Conservation (phyloP, 2,329 filamentous ascomycete genomes). For the Aspergillus versicolor region DNA sequence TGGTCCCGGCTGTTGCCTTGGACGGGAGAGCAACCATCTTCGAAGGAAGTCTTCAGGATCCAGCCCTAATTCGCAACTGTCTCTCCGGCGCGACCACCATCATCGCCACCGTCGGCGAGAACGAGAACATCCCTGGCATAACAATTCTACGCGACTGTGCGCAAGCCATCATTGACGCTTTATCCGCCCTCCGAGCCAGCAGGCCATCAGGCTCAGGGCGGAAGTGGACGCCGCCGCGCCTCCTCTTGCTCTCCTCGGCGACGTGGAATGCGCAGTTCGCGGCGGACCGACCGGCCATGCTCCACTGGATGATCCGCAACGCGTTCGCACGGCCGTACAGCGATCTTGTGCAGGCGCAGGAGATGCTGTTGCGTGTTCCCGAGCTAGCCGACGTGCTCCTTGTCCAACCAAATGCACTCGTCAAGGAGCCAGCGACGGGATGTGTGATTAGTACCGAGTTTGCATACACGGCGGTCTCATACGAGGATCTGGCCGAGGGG, state of each 20-base stretch:
- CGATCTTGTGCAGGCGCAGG: background rate
- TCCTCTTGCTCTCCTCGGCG: background rate
- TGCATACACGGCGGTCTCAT: constrained; percentile 4
- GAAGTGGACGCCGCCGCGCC: background rate
- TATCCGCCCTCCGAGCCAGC: background rate
- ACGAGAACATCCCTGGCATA: constrained; percentile 1
- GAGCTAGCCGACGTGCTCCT: background rate
- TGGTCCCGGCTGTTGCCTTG: background rate
- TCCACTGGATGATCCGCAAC: constrained; percentile 8
- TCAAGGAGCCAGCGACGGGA: background rate
- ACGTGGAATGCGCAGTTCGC: background rate
- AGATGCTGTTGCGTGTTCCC: background rate
- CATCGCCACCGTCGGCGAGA: background rate
- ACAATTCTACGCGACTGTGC: background rate
- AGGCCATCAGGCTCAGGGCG: background rate
- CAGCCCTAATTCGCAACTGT: background rate
- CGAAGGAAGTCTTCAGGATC: background rate
- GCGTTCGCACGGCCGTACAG: constrained; percentile 3
- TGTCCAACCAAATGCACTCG: constrained; percentile 5
- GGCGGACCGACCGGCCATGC: background rate
- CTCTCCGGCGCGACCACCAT: constrained; percentile 1
- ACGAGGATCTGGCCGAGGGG: constrained; percentile 1
- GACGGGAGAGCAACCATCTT: background rate
- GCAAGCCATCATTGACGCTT: background rate
- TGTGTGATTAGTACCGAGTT: constrained; percentile 3